Evolutionary conservation across 83 land plant genomes (phyloP).

Genomic region (Thuja plicata): DNA sequence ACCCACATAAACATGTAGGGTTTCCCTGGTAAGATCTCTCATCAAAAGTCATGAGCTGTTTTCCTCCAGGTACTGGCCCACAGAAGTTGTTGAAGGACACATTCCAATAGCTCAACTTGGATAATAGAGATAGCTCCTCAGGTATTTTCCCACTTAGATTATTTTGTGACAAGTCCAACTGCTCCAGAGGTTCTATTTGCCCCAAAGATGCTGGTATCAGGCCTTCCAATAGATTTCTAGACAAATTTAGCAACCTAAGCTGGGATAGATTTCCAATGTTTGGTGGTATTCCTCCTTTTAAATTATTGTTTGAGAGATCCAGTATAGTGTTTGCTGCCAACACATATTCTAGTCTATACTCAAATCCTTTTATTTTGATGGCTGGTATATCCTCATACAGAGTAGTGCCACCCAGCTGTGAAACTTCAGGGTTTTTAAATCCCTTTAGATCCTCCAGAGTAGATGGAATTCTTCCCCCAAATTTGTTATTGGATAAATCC

Average conservation of each 20-base stretch:
- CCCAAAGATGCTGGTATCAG: not conserved
- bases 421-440: not conserved
- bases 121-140: conserved; percentile 15
- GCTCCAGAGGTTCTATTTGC: not conserved
- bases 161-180: too few species aligned
- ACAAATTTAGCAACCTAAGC: not conserved
- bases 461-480: not conserved
- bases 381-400: too few species aligned
- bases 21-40: not conserved
- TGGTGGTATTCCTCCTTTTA: not conserved
- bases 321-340: too few species aligned
- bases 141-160: conserved; percentile 6
- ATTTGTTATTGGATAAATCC: too few species aligned
- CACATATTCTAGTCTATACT: too few species aligned
- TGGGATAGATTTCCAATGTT: not conserved
- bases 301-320: too few species aligned
- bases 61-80: not conserved
- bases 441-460: not conserved
- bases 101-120: conserved; percentile 21
- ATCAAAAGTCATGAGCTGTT: conserved; percentile 15
- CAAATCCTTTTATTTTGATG: too few species aligned
- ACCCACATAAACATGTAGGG: not conserved
- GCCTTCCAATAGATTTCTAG: not conserved
- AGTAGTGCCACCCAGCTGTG: not conserved
- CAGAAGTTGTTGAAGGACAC: too few species aligned